Evolutionary conservation across 2,329 filamentous ascomycete species (phyloP).

Genomic region (Macrophomina phaseolina): DNA sequence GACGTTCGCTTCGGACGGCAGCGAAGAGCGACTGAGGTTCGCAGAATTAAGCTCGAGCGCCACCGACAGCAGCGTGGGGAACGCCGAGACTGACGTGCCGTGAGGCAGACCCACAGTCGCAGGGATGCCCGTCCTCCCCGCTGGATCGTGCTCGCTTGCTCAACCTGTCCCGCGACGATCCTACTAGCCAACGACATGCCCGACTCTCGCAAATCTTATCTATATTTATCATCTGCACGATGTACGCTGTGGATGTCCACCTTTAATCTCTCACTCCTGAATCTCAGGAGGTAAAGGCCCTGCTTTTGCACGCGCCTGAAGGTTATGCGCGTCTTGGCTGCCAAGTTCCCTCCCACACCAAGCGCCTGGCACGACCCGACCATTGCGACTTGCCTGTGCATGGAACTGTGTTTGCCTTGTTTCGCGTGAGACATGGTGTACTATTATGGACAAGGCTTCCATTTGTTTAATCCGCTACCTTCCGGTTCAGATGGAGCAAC

Average conservation of each 20-base stretch:
- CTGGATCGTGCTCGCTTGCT: not conserved
- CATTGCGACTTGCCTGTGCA: too few relatives aligned
- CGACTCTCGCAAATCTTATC: not conserved
- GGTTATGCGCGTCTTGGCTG: not conserved
- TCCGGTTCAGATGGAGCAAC: too few relatives aligned
- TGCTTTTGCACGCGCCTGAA: not conserved
- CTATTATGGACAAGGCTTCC: too few relatives aligned
- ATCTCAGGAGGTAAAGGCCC: not conserved
- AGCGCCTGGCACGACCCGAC: too few relatives aligned
- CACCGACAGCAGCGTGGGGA: not conserved
- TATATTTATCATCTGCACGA: not conserved
- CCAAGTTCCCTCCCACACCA: not conserved
- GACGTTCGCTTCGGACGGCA: not conserved
- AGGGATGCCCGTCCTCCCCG: not conserved
- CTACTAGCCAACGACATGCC: not conserved
- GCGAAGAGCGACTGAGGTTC: not conserved
- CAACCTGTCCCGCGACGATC: not conserved
- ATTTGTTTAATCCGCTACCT: too few relatives aligned
- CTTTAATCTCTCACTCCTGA: not conserved
- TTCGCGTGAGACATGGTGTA: too few relatives aligned
- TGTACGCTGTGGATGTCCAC: not conserved
- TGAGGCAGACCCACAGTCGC: not conserved
- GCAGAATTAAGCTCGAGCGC: conserved; percentile 11
- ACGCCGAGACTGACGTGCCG: not conserved
- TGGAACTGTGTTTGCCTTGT: too few relatives aligned